Evolutionary conservation across 225 moss, liverwort and hornwort genomes (phyloP).

Genomic region (Physcomitrellopsis africana): DNA sequence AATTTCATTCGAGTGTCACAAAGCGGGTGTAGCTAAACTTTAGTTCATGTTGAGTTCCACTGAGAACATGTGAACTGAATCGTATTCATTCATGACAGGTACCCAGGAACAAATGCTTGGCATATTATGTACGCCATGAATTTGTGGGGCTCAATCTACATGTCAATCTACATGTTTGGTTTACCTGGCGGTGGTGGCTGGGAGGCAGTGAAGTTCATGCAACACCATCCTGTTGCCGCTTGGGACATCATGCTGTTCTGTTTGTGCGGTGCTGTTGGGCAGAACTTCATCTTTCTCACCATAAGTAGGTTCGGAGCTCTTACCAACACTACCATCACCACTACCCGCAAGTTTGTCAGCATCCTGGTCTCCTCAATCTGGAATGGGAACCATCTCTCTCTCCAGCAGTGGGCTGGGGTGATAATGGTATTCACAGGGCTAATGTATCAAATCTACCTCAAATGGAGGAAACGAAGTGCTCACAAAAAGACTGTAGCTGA

Average conservation of each 20-base stretch:
- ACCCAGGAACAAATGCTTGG: slow-evolving; percentile 92
- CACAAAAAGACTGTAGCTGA: slow-evolving; percentile 8
- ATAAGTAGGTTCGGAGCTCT: slow-evolving; percentile 90
- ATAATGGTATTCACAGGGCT: slow-evolving; percentile 86
- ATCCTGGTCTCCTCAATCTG: slow-evolving; percentile 90
- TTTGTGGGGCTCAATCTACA: slow-evolving; percentile 95
- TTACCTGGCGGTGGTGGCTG: slow-evolving; percentile 80
- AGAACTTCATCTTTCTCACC: slow-evolving; percentile 97
- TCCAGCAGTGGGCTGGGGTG: slow-evolving; percentile 92
- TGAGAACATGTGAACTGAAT: slow-evolving; percentile 2
- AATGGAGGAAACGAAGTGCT: slow-evolving; percentile 46
- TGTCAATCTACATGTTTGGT: slow-evolving; percentile 77
- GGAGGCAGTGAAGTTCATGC: slow-evolving; percentile 78
- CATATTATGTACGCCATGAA: slow-evolving; percentile 99
- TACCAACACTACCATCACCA: slow-evolving; percentile 93
- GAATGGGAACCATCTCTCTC: slow-evolving; percentile 80
- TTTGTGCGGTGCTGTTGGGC: slow-evolving; percentile 91
- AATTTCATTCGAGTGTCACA: background rate
- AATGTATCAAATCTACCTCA: slow-evolving; percentile 78
- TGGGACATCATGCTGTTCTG: slow-evolving; percentile 94
- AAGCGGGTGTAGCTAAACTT: background rate
- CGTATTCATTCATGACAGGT: slow-evolving; percentile 51
- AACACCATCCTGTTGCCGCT: slow-evolving; percentile 72
- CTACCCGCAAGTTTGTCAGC: slow-evolving; percentile 96
- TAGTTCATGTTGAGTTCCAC: slow-evolving; percentile 1